A percentile compares a stretch with the other conserved stretches of the same genome.
Conservation (phyloP, 805 yeast species). For the Yarrowia deformans region DNA sequence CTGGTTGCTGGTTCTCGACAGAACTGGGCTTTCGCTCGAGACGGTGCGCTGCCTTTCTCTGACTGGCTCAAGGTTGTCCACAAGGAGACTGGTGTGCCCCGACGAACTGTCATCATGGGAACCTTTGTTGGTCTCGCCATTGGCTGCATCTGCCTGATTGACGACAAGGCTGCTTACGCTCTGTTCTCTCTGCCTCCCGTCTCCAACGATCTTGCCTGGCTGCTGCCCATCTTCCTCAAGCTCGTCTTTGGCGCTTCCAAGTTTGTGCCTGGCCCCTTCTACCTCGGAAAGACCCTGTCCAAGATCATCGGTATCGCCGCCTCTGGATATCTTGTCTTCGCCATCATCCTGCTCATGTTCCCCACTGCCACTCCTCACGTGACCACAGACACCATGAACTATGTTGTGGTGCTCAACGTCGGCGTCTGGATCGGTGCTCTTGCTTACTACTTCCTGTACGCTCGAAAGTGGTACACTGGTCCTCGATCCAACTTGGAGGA, state of each 20-base stretch:
- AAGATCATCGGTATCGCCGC: slow-evolving; percentile 58
- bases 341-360: slow-evolving; percentile 66
- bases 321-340: slow-evolving; percentile 59
- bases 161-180: slow-evolving; percentile 69
- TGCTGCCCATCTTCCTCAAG: slow-evolving; percentile 63
- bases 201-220: slow-evolving; percentile 70
- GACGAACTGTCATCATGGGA: slow-evolving; percentile 66
- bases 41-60: slow-evolving; percentile 73
- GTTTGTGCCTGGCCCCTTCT: slow-evolving; percentile 72
- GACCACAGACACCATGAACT: slow-evolving; percentile 63
- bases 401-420: slow-evolving; percentile 68
- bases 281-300: slow-evolving; percentile 61
- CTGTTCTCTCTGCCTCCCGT: slow-evolving; percentile 69
- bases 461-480: slow-evolving; percentile 64
- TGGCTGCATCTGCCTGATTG: slow-evolving; percentile 67
- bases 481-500: slow-evolving; percentile 53
- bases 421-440: slow-evolving; percentile 65
- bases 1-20: slow-evolving; percentile 73
- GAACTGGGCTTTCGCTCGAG: slow-evolving; percentile 79
- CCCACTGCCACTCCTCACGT: slow-evolving; percentile 55
- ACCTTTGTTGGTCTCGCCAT: slow-evolving; percentile 58
- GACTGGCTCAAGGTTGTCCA: slow-evolving; percentile 64
- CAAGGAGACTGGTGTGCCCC: slow-evolving; percentile 64
- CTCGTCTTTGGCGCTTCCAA: slow-evolving; percentile 57
- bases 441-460: slow-evolving; percentile 60